Percentiles rank a stretch among this genome's conserved stretches.
Conservation (phyloP, 306 rosid genomes). For the Gastrolobium villosum region DNA sequence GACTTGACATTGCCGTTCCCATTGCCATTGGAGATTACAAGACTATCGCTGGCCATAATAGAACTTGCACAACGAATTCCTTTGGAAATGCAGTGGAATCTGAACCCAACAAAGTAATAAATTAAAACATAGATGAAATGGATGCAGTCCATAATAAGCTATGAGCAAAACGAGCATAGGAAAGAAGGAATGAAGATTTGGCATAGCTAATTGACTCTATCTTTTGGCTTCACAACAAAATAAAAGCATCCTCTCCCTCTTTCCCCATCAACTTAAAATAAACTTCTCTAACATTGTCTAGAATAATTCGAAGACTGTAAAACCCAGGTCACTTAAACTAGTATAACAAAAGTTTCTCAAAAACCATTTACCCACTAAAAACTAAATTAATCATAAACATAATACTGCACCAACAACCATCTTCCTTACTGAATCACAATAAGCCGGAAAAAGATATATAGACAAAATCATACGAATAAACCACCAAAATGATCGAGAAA, state of each 20-base stretch:
- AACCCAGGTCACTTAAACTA: slow-evolving; percentile 15
- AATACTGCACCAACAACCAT: neutral
- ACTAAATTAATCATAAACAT: slow-evolving; percentile 19
- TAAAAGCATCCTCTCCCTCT: neutral
- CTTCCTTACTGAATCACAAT: neutral
- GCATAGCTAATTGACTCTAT: slow-evolving; percentile 9
- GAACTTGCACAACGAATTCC: slow-evolving; percentile 51
- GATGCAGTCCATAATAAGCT: neutral
- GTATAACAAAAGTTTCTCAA: neutral
- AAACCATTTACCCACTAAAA: neutral
- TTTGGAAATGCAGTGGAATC: slow-evolving; percentile 55
- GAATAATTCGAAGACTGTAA: neutral
- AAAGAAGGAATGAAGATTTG: neutral
- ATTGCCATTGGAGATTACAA: slow-evolving; percentile 64
- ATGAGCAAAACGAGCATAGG: neutral
- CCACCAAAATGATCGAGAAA: slow-evolving; percentile 1
- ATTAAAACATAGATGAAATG: slow-evolving; percentile 33
- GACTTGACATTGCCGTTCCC: slow-evolving; percentile 63
- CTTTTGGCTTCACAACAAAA: slow-evolving; percentile 17
- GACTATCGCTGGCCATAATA: slow-evolving; percentile 74
- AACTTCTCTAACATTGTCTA: slow-evolving; percentile 1
- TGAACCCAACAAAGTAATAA: slow-evolving; percentile 34
- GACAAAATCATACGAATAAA: neutral
- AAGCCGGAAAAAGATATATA: neutral
- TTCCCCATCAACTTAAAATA: slow-evolving; percentile 12